Conservation (phyloP, 2,329 filamentous ascomycete genomes). For the Colletotrichum limetticola region DNA sequence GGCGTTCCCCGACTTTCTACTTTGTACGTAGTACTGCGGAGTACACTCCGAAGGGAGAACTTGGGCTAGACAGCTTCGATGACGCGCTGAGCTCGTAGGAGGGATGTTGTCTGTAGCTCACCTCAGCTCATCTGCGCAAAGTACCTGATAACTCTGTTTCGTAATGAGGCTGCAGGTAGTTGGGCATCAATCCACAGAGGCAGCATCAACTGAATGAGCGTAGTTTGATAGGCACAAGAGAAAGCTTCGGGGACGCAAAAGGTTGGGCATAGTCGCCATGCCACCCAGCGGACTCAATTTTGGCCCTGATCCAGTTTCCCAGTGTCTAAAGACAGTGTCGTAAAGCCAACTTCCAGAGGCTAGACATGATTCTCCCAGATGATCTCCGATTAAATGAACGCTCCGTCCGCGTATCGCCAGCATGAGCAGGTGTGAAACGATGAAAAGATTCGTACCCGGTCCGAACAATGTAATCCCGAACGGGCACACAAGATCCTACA, state of each 20-base stretch:
- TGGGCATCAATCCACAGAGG: background rate
- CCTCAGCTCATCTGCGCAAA: background rate
- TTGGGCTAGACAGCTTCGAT: background rate
- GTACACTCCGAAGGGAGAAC: background rate
- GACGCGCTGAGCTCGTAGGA: background rate
- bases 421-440: background rate
- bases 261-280: background rate
- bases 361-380: background rate
- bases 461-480: background rate
- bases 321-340: background rate
- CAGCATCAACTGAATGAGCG: too few species aligned
- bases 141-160: background rate
- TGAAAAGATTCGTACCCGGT: background rate
- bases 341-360: background rate
- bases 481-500: background rate
- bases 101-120: background rate
- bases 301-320: background rate
- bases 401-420: background rate
- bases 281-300: conserved; percentile 5
- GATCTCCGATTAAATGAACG: background rate
- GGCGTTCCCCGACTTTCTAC: background rate
- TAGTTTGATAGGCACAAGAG: too few species aligned
- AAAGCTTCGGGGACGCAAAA: background rate
- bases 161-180: background rate
- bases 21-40: too few species aligned